Percentiles rank a stretch among this genome's conserved stretches.
Evolutionary conservation across 805 yeast genomes (phyloP).

Genomic region (Yarrowia porcina): DNA sequence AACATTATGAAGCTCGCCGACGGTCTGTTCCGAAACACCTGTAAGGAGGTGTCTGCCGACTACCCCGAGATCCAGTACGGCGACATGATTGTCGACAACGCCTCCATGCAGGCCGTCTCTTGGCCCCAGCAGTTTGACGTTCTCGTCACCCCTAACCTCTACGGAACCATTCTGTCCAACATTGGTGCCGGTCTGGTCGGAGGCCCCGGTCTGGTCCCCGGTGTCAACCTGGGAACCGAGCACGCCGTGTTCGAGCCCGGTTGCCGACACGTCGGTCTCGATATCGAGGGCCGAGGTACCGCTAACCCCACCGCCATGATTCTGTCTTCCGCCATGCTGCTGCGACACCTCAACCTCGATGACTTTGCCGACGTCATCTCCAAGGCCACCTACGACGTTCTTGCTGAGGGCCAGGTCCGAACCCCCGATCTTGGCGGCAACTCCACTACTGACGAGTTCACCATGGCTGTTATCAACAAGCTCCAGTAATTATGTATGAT

Average conservation of each 20-base stretch:
- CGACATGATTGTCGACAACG: constrained; percentile 97
- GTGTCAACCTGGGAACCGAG: constrained; percentile 97
- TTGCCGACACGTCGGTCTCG: constrained; percentile 98
- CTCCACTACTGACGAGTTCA: constrained; percentile 88
- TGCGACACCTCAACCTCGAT: constrained; percentile 92
- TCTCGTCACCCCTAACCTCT: constrained; percentile 94
- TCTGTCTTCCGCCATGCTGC: constrained; percentile 82
- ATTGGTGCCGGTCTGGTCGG: constrained; percentile 97
- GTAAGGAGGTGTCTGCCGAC: constrained; percentile 77
- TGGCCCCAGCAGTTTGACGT: constrained; percentile 98
- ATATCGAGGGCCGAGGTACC: constrained; percentile 87
- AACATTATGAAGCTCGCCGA: constrained; percentile 98
- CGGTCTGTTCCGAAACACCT: constrained; percentile 94
- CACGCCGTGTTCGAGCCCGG: constrained; percentile 99
- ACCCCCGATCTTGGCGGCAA: constrained; percentile 92
- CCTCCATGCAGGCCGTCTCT: constrained; percentile 99
- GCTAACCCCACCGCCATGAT: constrained; percentile 99
- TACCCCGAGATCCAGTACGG: constrained; percentile 79
- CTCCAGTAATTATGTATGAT: constrained; percentile 42
- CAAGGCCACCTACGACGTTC: constrained; percentile 82
- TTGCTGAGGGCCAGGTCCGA: constrained; percentile 80
- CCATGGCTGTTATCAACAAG: constrained; percentile 80
- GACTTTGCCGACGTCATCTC: constrained; percentile 81
- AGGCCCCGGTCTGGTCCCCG: constrained; percentile 98
- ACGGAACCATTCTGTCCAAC: constrained; percentile 96